A percentile compares a stretch with the other conserved stretches of the same genome.
phyloP scores from a whole-genome alignment of 2,329 filamentous ascomycete species.

The Blumeria graminis region DNA sequence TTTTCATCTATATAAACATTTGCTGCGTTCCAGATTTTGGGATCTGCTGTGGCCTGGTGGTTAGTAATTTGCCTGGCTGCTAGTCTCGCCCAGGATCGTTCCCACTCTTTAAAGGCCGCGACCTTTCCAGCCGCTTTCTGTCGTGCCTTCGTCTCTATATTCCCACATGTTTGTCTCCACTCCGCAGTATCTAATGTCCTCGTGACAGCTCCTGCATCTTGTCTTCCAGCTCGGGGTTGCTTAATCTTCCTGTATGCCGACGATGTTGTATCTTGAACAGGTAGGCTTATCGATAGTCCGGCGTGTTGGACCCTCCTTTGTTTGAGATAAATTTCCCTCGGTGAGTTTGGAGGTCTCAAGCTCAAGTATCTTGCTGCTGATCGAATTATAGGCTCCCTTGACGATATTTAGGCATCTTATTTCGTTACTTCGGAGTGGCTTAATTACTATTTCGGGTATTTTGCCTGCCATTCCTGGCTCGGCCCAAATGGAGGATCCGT shows the following conservation, averaged over 20 bases:
- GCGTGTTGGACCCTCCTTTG: background rate
- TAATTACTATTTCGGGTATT: background rate
- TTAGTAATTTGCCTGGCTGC: background rate
- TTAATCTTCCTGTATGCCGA: too few relatives aligned
- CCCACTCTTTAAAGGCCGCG: too few relatives aligned
- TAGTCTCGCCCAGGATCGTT: too few relatives aligned
- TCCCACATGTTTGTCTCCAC: too few relatives aligned
- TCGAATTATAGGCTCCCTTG: background rate
- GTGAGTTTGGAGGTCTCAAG: background rate
- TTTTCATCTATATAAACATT: background rate
- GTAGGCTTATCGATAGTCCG: background rate
- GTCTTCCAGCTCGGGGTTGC: too few relatives aligned
- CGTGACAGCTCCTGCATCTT: too few relatives aligned
- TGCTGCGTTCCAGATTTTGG: background rate
- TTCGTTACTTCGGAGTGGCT: background rate
- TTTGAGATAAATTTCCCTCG: background rate
- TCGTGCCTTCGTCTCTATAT: too few relatives aligned
- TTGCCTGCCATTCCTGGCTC: background rate
- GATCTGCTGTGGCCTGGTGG: background rate
- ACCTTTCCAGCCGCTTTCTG: too few relatives aligned
- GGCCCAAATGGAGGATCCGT: background rate
- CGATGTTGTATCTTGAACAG: background rate
- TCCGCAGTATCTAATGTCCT: too few relatives aligned
- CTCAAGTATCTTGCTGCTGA: background rate
- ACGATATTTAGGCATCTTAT: background rate